These are phyloP conservation scores for Hericium coralloides DNA, from an alignment of 768 basidiomycete genomes.

Conservation along the genomic window DNA sequence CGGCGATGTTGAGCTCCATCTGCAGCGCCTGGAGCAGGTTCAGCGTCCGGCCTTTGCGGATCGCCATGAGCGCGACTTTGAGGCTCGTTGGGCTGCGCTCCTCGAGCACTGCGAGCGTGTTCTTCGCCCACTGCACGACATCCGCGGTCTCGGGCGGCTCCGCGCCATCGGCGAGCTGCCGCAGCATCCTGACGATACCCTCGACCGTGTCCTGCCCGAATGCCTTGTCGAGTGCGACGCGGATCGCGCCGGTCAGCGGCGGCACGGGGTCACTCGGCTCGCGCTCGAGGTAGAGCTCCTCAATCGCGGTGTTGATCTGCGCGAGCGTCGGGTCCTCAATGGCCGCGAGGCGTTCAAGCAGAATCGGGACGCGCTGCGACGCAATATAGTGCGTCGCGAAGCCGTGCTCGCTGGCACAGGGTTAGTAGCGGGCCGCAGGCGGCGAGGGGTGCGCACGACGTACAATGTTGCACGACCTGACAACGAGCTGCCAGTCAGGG, in stretches of 20 bases:
- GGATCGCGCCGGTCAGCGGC: conserved; percentile 48
- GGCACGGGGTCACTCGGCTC: conserved; percentile 44
- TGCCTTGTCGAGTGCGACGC: conserved; percentile 72
- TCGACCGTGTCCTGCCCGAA: conserved; percentile 70
- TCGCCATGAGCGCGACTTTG: conserved; percentile 77
- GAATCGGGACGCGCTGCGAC: conserved; percentile 59
- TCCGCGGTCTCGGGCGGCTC: conserved; percentile 29
- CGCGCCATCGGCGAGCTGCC: conserved; percentile 23
- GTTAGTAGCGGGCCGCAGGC: background rate
- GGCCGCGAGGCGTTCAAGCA: conserved; percentile 59
- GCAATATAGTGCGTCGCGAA: conserved; percentile 92
- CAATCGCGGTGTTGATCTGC: conserved; percentile 60
- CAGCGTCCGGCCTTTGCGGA: conserved; percentile 60
- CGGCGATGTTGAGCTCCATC: conserved; percentile 84
- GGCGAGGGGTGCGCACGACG: conserved; percentile 23
- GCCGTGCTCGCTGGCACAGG: conserved; percentile 63
- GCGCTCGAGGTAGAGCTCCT: conserved; percentile 51
- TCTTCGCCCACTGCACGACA: conserved; percentile 65
- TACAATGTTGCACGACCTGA: conserved; percentile 81
- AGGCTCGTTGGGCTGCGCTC: conserved; percentile 86
- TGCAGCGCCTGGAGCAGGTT: conserved; percentile 58
- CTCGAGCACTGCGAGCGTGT: conserved; percentile 54
- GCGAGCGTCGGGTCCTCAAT: conserved; percentile 40
- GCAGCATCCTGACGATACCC: conserved; percentile 53
- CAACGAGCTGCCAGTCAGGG: conserved; percentile 66